Percentiles rank a stretch among this genome's conserved stretches.
Conservation (phyloP, 2,329 filamentous ascomycete species). For the Fusarium piperis region DNA sequence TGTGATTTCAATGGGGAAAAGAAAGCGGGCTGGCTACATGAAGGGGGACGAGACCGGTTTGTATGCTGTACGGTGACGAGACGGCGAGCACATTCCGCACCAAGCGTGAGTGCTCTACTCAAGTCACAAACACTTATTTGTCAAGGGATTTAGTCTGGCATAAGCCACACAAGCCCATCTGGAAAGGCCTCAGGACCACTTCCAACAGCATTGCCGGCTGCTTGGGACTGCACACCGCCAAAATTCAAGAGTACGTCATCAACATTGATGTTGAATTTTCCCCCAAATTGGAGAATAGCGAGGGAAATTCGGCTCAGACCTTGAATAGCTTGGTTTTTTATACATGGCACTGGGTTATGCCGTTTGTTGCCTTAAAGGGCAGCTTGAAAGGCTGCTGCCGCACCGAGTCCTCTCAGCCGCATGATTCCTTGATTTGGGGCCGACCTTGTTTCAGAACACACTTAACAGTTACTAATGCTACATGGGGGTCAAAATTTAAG, state of each 20-base stretch:
- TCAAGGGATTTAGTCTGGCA: no score
- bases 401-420: neutral
- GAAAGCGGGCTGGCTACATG: neutral
- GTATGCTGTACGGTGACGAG: neutral
- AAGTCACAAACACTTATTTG: no score
- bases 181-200: no score
- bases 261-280: neutral
- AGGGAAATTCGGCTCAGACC: neutral
- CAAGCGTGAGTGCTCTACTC: no score
- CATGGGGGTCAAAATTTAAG: neutral
- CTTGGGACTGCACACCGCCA: no score
- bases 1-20: neutral
- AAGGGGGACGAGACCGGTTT: neutral
- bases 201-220: no score
- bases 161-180: no score
- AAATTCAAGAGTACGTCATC: neutral
- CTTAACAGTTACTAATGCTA: accelerated
- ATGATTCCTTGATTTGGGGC: neutral
- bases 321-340: neutral
- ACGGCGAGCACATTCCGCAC: no score
- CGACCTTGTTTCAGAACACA: neutral
- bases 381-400: neutral
- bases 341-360: neutral
- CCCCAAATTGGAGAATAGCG: neutral
- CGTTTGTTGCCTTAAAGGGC: neutral